Conservation (phyloP, 2,329 filamentous ascomycete genomes). For the Trichothecium roseum region DNA sequence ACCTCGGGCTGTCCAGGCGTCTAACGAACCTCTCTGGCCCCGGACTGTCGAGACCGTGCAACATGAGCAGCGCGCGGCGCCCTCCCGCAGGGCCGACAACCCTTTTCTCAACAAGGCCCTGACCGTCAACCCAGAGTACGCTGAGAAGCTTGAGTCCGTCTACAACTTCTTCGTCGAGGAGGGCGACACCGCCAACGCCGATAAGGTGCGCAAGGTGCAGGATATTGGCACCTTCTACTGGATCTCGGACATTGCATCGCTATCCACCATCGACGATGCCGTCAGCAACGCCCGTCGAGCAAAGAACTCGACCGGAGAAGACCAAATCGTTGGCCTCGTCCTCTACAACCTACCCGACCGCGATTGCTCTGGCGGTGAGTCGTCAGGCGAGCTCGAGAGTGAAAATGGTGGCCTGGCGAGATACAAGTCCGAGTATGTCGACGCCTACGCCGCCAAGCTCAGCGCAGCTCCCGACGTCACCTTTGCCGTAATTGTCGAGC, state of each 20-base stretch:
- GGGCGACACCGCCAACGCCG: constrained; percentile 25
- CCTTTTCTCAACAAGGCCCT: constrained; percentile 37
- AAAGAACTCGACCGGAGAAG: constrained; percentile 21
- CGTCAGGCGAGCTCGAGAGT: constrained; percentile 27
- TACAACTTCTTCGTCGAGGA: constrained; percentile 21
- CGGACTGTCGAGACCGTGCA: no score
- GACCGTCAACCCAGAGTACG: constrained; percentile 34
- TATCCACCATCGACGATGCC: constrained; percentile 26
- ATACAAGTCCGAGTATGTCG: constrained; percentile 30
- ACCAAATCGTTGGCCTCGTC: constrained; percentile 30
- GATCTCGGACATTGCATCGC: constrained; percentile 25
- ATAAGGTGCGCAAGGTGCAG: constrained; percentile 25
- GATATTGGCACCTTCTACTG: constrained; percentile 31
- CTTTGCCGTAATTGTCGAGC: constrained; percentile 33
- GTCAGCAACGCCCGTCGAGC: constrained; percentile 24
- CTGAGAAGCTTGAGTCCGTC: constrained; percentile 28
- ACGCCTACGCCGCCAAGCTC: constrained; percentile 25
- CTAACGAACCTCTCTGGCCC: not conserved
- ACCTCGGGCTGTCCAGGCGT: not conserved
- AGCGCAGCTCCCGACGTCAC: constrained; percentile 23
- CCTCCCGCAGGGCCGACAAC: constrained; percentile 12
- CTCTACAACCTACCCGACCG: constrained; percentile 34
- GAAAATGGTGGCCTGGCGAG: constrained; percentile 23
- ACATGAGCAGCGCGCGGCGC: not conserved
- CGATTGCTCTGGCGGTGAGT: constrained; percentile 33